phyloP scores from a whole-genome alignment of 2,329 filamentous ascomycete genomes.

The Pseudogymnoascus sp. region DNA sequence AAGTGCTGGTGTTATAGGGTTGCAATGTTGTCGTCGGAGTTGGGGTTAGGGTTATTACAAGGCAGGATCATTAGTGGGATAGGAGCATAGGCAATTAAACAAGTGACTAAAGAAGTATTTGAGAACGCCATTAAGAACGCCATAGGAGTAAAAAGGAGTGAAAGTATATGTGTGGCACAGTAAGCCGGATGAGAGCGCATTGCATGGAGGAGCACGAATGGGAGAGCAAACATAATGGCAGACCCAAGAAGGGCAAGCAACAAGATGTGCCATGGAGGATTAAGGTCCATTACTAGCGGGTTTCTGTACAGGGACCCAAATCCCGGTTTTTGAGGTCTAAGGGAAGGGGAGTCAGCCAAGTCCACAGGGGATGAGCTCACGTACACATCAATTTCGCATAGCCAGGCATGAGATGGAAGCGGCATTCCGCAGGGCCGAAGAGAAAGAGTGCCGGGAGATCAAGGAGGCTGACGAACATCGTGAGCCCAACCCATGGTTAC shows the following conservation, averaged over 20 bases:
- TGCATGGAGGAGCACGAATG: not conserved
- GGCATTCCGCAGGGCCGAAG: not conserved
- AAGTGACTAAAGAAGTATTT: not conserved
- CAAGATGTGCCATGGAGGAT: not conserved
- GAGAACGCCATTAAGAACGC: not conserved
- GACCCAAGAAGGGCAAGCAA: not conserved
- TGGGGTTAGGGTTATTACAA: not conserved
- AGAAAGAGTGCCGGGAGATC: not conserved
- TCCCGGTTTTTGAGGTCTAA: not conserved
- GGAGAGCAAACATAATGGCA: not conserved
- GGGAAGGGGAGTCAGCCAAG: not conserved
- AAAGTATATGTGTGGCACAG: too few species aligned
- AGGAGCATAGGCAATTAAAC: not conserved
- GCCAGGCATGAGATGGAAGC: not conserved
- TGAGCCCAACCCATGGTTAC: slow-evolving; percentile 4
- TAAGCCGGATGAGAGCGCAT: too few species aligned
- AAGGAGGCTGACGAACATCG: not conserved
- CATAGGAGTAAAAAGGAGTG: not conserved
- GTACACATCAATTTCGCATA: not conserved
- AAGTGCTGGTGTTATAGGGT: not conserved
- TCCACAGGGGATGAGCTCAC: not conserved
- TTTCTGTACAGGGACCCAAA: not conserved
- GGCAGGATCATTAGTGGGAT: too few species aligned
- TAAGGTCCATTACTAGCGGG: not conserved
- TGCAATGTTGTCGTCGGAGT: not conserved